Base-by-base conservation (phyloP, 2,329 filamentous ascomycete genomes). In the Paecilomyces sp. region DNA sequence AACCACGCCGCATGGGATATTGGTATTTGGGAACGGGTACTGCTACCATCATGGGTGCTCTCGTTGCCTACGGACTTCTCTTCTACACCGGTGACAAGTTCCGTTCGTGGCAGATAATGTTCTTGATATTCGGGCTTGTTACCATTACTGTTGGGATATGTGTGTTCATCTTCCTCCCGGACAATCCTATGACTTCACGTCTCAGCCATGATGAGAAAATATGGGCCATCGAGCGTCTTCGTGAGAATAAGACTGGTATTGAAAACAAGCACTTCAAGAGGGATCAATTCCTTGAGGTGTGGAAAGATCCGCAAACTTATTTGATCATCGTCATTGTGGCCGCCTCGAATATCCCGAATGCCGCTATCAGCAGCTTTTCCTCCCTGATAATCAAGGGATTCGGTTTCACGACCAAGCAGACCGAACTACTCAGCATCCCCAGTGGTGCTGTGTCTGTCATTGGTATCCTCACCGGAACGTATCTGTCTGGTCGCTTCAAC, bases 1-100 rank as follows among this genome's bases (percentile, higher is more conserved):
- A 88, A 70, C 83, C 84, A 0, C 72, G 82, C 25, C 77, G 85
- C 0, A 80, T 86, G 12, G 83, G 83, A 0, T 80, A 81, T 51
- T 88, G 85, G 85, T 88, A 87, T 63, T 76, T 82, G 3, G 84
- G 82, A 0, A 86, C 81, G 33, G 83, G 83, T 0, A 67, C 78
- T 0, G 81, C 81, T 0, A 82, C 79, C 9, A 84, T 86, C 57
- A 70, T 84, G 31, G 83, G 82, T 0, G 80, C 79, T 0, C 73
- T 79, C 1, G 70, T 83, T n/a, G 82, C 83, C 0, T 84, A 78
- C 59, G 82, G 81, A 0, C 74, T 85, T n/a, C 80, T 81, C 3
- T 80, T 83, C 57, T 80, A 83, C 57, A 64, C 74, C 7, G 70
- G 66, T 13, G 65, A 70, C 57, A 60, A 65, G 9, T 76, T 80